phyloP scores from a whole-genome alignment of 345 rosid genomes.

The Eucalyptus erythrocorys region DNA sequence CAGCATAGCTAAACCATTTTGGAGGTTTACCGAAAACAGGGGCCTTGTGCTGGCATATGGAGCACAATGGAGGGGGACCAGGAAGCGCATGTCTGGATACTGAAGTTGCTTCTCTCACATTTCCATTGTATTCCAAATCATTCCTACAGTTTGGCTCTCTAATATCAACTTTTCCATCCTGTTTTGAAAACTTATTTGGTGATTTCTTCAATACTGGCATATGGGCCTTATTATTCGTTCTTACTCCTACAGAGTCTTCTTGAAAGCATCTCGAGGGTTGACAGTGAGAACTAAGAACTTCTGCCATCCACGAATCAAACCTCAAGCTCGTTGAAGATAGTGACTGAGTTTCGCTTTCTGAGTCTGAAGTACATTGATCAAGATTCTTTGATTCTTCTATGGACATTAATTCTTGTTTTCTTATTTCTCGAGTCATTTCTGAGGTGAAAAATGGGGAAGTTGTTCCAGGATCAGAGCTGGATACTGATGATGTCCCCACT shows the following conservation, averaged over 20 bases:
- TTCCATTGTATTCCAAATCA: constrained; percentile 56
- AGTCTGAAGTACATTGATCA: constrained; percentile 57
- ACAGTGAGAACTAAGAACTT: constrained; percentile 24
- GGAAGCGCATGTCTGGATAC: constrained; percentile 70
- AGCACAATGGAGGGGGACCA: constrained; percentile 93
- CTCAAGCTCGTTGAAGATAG: constrained; percentile 70
- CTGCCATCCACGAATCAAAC: constrained; percentile 82
- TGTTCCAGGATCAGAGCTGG: constrained; percentile 92
- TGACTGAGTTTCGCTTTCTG: constrained; percentile 69
- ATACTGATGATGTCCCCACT: constrained; percentile 89
- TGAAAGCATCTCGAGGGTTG: not conserved
- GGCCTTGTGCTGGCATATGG: constrained; percentile 93
- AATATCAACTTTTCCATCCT: not conserved
- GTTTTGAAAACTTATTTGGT: not conserved
- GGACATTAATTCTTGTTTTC: constrained; percentile 44
- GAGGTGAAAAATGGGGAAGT: constrained; percentile 75
- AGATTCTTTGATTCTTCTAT: constrained; percentile 41
- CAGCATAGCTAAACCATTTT: constrained; percentile 83
- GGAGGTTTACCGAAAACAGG: constrained; percentile 98
- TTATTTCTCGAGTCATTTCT: constrained; percentile 44
- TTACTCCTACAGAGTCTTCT: not conserved
- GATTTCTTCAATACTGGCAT: not conserved
- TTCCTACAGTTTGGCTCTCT: constrained; percentile 13
- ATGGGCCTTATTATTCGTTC: constrained; percentile 26
- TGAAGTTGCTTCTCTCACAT: constrained; percentile 78